Evolutionary conservation across 768 basidiomycete species (phyloP), one percentile per base, ranked within the genome.

Genomic region (Termitomyces eurrhizus): DNA sequence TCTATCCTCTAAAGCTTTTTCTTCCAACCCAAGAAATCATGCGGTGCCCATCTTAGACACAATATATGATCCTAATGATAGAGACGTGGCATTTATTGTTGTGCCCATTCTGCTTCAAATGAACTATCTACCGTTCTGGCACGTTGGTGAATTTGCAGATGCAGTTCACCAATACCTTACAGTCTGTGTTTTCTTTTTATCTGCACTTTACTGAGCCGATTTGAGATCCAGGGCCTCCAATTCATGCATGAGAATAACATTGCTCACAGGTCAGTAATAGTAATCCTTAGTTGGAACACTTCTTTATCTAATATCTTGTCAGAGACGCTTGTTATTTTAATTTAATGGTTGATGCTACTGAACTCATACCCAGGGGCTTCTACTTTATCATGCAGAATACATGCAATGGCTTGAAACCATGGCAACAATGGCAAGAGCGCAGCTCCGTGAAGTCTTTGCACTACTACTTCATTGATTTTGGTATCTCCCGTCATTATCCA

Each of bases 381-480:
- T 74, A 75, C 58, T 74, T 73, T 16, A 7, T 54, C 2, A 26
- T 41, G 7, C 39, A 36, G 14, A 11, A 65, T 4, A 65, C 60
- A 29, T 39, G 39, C 2, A 71, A 67, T 55, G 60, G 64, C 1
- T 69, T 46, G 33, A 51, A 42, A 33, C 29, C 51, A 58, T 52
- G 62, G 49, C 37, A 21, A 9, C 58, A 62, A 3, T 67, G 64
- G 53, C 65, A 67, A 54, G 65, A 65, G n/a, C 71, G 69, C 0
- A 62, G 72, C 2, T 74, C 73, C 0, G 65, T 70, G 44, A 61
- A 63, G 5, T 73, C 70, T 0, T 69, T 70, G 2, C 73, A 67
- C 51, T 78, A 77, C 32, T 74, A 75, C 42, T 68, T 75, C 48
- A 76, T 74, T 13, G 76, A 78, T 54, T 79, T 77, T 60, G 77